phyloP scores from a whole-genome alignment of 805 yeast genomes.

The Yarrowia sp. region DNA sequence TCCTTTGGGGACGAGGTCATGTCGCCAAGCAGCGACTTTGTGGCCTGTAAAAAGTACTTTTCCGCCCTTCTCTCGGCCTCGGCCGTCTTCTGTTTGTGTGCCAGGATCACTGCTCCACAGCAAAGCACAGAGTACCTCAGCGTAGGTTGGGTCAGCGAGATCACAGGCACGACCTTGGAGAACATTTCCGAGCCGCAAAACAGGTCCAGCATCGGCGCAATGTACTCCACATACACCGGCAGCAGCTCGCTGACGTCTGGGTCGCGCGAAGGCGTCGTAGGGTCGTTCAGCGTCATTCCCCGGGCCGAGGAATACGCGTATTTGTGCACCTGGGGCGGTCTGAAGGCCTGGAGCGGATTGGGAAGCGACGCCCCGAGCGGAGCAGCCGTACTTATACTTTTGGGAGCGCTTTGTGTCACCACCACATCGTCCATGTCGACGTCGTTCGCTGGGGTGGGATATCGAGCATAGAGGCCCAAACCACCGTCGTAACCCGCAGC shows the following conservation, averaged over 20 bases:
- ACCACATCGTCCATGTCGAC: neutral
- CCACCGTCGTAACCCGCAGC: constrained; percentile 19
- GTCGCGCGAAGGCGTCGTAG: neutral
- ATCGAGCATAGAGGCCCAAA: neutral
- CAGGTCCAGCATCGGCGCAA: constrained; percentile 16
- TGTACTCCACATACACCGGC: constrained; percentile 14
- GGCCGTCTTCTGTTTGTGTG: neutral
- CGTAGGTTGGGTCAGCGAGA: constrained; percentile 1
- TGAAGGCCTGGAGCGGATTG: neutral
- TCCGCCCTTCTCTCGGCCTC: neutral
- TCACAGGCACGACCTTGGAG: constrained; percentile 15
- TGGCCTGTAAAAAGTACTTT: constrained; percentile 14
- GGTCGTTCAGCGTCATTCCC: constrained; percentile 19
- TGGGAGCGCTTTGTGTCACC: too few species aligned
- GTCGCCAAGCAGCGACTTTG: neutral
- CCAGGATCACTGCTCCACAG: constrained; percentile 17
- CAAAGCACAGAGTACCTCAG: neutral
- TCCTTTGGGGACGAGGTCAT: constrained; percentile 11
- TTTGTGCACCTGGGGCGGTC: neutral
- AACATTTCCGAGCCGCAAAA: constrained; percentile 22
- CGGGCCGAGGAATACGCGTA: constrained; percentile 4
- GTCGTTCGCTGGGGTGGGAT: neutral
- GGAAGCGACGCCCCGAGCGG: neutral
- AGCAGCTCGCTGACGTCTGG: neutral
- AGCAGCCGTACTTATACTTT: too few species aligned